phyloP scores from a whole-genome alignment of 768 basidiomycete genomes.

The Cantharellus cinnabarinus region DNA sequence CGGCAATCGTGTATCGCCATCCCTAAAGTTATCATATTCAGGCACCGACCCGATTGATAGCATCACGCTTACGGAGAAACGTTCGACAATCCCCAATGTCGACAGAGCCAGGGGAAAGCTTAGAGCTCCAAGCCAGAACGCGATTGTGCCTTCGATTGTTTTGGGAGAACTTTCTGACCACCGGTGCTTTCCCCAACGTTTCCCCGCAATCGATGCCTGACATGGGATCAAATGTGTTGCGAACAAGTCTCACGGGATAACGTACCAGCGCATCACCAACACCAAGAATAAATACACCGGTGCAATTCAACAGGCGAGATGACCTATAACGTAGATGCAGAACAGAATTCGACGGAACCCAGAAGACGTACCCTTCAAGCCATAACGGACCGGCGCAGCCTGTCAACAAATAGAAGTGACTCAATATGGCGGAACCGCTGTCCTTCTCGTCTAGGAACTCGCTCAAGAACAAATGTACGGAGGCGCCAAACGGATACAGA shows the following conservation, averaged over 20 bases:
- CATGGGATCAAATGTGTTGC: neutral
- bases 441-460: slow-evolving; percentile 95
- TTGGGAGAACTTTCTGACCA: slow-evolving; percentile 78
- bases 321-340: slow-evolving; percentile 10
- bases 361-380: slow-evolving; percentile 66
- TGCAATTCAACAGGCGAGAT: slow-evolving; percentile 40
- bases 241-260: slow-evolving; percentile 5
- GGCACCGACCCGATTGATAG: neutral
- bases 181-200: slow-evolving; percentile 52
- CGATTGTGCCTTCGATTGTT: slow-evolving; percentile 78
- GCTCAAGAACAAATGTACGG: slow-evolving; percentile 88
- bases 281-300: slow-evolving; percentile 75
- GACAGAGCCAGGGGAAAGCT: slow-evolving; percentile 51
- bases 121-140: slow-evolving; percentile 56
- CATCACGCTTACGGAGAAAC: neutral
- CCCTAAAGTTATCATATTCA: neutral
- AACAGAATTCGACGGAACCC: neutral
- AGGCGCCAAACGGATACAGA: slow-evolving; percentile 84
- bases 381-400: slow-evolving; percentile 89
- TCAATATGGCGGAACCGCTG: slow-evolving; percentile 84
- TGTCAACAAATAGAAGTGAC: slow-evolving; percentile 91
- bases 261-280: slow-evolving; percentile 83
- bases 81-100: slow-evolving; percentile 42
- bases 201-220: slow-evolving; percentile 84
- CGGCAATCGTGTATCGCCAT: slow-evolving; percentile 51